phyloP scores from a whole-genome alignment of 2,329 filamentous ascomycete genomes.

The Penicillium concentricum region DNA sequence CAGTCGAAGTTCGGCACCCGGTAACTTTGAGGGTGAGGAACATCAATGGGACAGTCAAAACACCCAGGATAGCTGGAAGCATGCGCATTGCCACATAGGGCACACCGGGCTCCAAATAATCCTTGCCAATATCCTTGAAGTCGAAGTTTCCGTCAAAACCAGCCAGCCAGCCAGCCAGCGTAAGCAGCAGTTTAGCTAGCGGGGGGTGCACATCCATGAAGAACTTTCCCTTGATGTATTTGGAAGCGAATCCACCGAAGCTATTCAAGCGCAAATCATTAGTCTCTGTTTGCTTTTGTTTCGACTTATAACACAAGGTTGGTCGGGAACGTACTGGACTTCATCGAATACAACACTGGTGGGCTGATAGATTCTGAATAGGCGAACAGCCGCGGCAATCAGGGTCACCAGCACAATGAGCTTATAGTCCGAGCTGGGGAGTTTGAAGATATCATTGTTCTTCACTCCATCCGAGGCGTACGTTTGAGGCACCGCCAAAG shows the following conservation, averaged over 20 bases:
- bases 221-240: constrained; percentile 99
- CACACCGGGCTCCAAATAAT: constrained; percentile 90
- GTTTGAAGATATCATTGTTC: constrained; percentile 88
- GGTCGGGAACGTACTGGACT: constrained; percentile 74
- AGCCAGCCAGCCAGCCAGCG: constrained; percentile 88
- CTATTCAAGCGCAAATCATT: constrained; percentile 47
- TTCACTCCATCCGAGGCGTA: constrained; percentile 58
- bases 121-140: constrained; percentile 99
- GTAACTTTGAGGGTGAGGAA: constrained; percentile 90
- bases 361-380: constrained; percentile 96
- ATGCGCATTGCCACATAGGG: constrained; percentile 98
- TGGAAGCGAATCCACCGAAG: constrained; percentile 96
- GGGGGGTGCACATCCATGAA: constrained; percentile 99
- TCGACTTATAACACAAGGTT: neutral
- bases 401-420: constrained; percentile 70
- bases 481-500: constrained; percentile 33
- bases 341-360: constrained; percentile 98
- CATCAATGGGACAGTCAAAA: constrained; percentile 85
- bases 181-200: constrained; percentile 93
- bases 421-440: constrained; percentile 81
- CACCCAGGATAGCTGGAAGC: constrained; percentile 84
- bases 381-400: constrained; percentile 73
- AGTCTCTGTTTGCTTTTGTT: constrained; percentile 2
- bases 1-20: constrained; percentile 83
- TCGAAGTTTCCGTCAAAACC: constrained; percentile 96